These are phyloP conservation scores for Detonula confervacea DNA, from an alignment of 352 stramenopile genomes.

Conservation along the genomic window DNA sequence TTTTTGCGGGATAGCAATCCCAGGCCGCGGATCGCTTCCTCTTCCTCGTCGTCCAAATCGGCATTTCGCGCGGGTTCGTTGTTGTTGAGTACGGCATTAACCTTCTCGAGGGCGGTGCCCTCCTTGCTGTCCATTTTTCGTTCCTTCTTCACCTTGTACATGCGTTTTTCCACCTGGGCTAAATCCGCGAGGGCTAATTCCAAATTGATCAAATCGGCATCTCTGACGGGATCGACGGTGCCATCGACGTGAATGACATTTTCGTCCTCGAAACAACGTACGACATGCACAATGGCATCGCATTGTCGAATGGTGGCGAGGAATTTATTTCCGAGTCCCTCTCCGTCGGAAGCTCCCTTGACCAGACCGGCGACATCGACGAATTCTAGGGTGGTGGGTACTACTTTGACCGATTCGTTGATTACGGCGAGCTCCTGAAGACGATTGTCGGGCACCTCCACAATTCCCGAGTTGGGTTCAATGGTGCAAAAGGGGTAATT, in stretches of 20 bases:
- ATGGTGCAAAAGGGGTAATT: constrained; percentile 94
- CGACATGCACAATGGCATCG: constrained; percentile 91
- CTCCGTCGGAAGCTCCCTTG: constrained; percentile 86
- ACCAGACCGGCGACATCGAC: constrained; percentile 93
- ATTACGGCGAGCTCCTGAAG: constrained; percentile 82
- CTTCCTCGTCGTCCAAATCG: constrained; percentile 89
- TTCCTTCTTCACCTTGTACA: constrained; percentile 81
- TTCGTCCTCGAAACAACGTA: constrained; percentile 97
- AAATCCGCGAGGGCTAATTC: constrained; percentile 95
- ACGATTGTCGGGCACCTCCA: constrained; percentile 84
- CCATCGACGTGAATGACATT: constrained; percentile 97
- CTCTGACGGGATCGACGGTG: constrained; percentile 93
- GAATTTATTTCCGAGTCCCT: constrained; percentile 99
- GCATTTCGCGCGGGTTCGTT: constrained; percentile 85
- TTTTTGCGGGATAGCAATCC: constrained; percentile 90
- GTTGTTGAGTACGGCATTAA: constrained; percentile 88
- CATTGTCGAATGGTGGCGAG: constrained; percentile 90
- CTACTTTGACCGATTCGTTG: constrained; percentile 86
- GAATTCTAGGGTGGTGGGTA: constrained; percentile 89
- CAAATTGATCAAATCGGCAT: constrained; percentile 97
- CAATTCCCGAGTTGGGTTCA: constrained; percentile 89
- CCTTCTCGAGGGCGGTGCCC: constrained; percentile 80
- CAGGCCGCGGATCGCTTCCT: constrained; percentile 78
- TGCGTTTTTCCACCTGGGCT: constrained; percentile 86
- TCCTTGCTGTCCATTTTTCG: constrained; percentile 73